These are phyloP conservation scores for Arabidopsis arenosa DNA, from an alignment of 345 rosid species.

Conservation along the genomic window DNA sequence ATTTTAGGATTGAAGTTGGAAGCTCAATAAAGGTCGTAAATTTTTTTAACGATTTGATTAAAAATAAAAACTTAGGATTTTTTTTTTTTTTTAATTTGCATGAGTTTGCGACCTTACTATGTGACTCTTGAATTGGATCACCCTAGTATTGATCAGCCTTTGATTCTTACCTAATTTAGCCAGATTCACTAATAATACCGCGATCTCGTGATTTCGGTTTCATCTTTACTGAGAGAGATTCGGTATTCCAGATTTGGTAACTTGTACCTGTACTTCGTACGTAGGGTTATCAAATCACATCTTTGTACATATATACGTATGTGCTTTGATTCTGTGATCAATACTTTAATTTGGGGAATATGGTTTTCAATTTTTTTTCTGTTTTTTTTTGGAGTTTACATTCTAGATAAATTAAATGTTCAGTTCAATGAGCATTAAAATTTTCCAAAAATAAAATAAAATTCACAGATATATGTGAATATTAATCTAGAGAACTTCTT, in stretches of 20 bases:
- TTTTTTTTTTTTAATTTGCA: background rate
- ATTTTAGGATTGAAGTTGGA: background rate
- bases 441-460: too few species aligned
- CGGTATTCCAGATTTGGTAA: background rate
- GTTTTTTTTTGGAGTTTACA: background rate
- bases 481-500: too few species aligned
- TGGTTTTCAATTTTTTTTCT: too few species aligned
- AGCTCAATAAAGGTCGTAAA: background rate
- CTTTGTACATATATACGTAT: background rate
- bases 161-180: background rate
- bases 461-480: too few species aligned
- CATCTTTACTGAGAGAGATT: slow-evolving; percentile 5
- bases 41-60: background rate
- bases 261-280: background rate
- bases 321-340: background rate
- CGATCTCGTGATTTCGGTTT: slow-evolving; percentile 3
- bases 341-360: background rate
- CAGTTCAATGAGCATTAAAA: background rate
- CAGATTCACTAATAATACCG: background rate
- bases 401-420: background rate
- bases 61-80: background rate
- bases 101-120: background rate
- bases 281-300: background rate
- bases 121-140: background rate
- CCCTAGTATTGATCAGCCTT: background rate